Evolutionary conservation across 164 flowering plant species (phyloP), one percentile per base, ranked within the genome.

Genomic region (Akebia trifoliata): DNA sequence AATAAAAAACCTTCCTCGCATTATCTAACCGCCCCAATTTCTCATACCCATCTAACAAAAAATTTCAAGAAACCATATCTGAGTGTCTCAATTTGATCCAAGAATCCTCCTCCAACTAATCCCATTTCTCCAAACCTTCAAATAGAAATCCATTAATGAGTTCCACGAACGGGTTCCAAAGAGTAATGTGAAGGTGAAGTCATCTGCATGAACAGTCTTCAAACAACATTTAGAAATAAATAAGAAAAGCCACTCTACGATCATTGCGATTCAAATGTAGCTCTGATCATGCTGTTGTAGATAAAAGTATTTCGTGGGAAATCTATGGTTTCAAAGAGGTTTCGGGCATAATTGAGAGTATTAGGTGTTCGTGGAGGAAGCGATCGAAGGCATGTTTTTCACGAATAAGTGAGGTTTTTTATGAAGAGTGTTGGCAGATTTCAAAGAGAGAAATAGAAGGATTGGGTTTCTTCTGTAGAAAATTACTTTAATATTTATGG

Each of bases 61-160:
- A 54, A 38, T 67, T 67, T 61, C 65, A 61, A 28, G 70, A 67
- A 55, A 67, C 57, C 6, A 62, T 43, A 50, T 67, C 66, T 10
- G 59, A 57, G 15, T 37, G n/a, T 44, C 39, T 52, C 54, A 57
- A 62, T 61, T 36, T 37, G 58, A 50, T 50, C 66, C 43, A 67
- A 67, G 58, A 67, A 21, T 8, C 39, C 18, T 8, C n/a, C 14
- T 12, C 46, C 59, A 22, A 28, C 40, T 38, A 22, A 49, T 4
- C 50, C 43, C 18, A 45, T 42, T 37, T 51, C 65, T 21, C 66
- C 63, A 50, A n/a, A 52, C 20, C 54, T 43, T 57, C 29, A 44
- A 53, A 45, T 67, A 62, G n/a, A 60, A 49, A 60, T 48, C 55
- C 61, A 67, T 35, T 37, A 67, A 51, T n/a, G 66, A 50, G 50